phyloP scores from a whole-genome alignment of 805 yeast species.

The Pachysolen tannophilus region DNA sequence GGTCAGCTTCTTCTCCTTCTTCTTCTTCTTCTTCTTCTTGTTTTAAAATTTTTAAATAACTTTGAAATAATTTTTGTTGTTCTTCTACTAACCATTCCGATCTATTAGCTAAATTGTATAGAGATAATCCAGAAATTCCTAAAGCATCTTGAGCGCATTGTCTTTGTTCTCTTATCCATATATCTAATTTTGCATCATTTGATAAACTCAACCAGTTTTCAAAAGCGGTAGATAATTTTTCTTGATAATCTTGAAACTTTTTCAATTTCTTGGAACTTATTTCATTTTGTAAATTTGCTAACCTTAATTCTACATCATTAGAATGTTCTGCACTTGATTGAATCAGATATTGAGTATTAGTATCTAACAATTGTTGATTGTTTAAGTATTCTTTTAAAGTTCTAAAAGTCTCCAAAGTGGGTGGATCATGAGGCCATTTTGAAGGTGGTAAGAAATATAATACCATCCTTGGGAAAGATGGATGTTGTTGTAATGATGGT shows the following conservation, averaged over 20 bases:
- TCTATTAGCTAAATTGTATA: constrained; percentile 35
- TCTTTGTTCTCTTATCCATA: constrained; percentile 37
- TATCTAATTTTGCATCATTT: constrained; percentile 26
- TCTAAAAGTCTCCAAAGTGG: constrained; percentile 36
- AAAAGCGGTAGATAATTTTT: constrained; percentile 34
- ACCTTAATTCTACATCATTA: too few relatives aligned
- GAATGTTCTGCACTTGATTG: too few relatives aligned
- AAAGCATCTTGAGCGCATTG: constrained; percentile 36
- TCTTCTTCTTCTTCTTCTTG: not conserved
- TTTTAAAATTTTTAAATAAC: not conserved
- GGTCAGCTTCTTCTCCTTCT: too few relatives aligned
- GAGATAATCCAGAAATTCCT: constrained; percentile 23
- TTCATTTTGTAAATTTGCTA: too few relatives aligned
- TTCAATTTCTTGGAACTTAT: too few relatives aligned
- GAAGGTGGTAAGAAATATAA: constrained; percentile 35
- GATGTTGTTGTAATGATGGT: constrained; percentile 33
- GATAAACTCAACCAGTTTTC: constrained; percentile 35
- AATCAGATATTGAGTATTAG: too few relatives aligned
- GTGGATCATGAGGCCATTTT: constrained; percentile 47
- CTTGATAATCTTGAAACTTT: constrained; percentile 21
- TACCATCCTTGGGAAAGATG: constrained; percentile 42
- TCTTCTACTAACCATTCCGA: constrained; percentile 30
- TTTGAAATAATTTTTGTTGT: constrained; percentile 11
- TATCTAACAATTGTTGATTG: too few relatives aligned
- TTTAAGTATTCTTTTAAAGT: constrained; percentile 16